Percentiles rank a stretch among this genome's conserved stretches.
These are phyloP conservation scores for Medicago lupulina DNA, from an alignment of 306 rosid genomes.

Conservation along the genomic window DNA sequence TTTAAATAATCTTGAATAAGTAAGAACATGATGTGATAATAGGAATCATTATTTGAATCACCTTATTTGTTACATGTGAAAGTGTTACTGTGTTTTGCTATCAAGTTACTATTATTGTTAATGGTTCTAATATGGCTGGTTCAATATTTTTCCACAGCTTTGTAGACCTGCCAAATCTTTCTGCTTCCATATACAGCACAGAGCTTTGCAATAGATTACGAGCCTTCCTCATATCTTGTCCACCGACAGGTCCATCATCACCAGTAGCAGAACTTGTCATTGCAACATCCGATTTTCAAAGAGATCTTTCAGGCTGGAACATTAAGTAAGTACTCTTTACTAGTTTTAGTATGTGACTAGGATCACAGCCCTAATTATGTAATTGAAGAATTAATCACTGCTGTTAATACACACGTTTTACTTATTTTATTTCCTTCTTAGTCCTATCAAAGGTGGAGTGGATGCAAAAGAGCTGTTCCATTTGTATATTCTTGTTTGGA, in stretches of 20 bases:
- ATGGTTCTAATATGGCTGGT: constrained; percentile 40
- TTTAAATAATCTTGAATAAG: neutral
- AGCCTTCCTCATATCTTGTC: constrained; percentile 92
- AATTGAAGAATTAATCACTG: constrained; percentile 25
- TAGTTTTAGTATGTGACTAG: constrained; percentile 17
- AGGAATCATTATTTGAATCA: constrained; percentile 15
- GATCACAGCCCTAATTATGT: neutral
- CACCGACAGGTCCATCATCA: constrained; percentile 83
- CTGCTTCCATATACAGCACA: constrained; percentile 91
- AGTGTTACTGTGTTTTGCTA: constrained; percentile 23
- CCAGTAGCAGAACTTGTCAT: constrained; percentile 93
- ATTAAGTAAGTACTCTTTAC: constrained; percentile 57
- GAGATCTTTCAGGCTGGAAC: constrained; percentile 79
- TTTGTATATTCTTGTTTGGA: constrained; percentile 90
- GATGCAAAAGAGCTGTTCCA: constrained; percentile 98
- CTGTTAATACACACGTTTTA: constrained; percentile 1
- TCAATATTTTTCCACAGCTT: constrained; percentile 62
- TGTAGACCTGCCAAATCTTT: constrained; percentile 93
- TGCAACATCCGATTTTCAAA: constrained; percentile 94
- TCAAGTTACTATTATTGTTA: constrained; percentile 33
- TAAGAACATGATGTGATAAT: neutral
- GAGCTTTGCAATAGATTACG: constrained; percentile 87
- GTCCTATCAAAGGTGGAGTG: constrained; percentile 89
- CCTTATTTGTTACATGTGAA: constrained; percentile 31
- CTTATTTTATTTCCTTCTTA: constrained; percentile 47